These are phyloP conservation scores for Macroventuria anomochaeta DNA, from an alignment of 2,329 filamentous ascomycete species.

Conservation along the genomic window DNA sequence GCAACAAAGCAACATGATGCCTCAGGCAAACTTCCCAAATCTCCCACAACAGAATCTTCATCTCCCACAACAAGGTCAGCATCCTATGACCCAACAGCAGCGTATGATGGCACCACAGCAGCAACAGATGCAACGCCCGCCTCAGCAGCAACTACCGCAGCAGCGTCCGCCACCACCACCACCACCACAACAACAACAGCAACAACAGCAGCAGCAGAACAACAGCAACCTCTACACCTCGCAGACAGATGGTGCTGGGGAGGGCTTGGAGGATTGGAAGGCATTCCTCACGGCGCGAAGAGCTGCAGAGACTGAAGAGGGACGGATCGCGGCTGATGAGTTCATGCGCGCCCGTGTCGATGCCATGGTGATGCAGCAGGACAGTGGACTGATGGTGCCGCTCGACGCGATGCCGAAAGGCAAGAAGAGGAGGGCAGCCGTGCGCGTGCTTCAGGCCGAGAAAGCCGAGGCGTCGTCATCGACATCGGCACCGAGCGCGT, in stretches of 20 bases:
- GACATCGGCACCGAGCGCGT: not conserved
- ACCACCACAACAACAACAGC: slow-evolving; percentile 31
- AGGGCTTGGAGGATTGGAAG: slow-evolving; percentile 62
- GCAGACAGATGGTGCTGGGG: slow-evolving; percentile 80
- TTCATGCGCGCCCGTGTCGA: slow-evolving; percentile 73
- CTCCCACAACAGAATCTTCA: slow-evolving; percentile 24
- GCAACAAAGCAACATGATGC: slow-evolving; percentile 36
- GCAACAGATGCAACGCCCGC: slow-evolving; percentile 29
- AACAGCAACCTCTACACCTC: slow-evolving; percentile 51
- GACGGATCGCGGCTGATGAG: slow-evolving; percentile 65
- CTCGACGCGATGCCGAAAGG: slow-evolving; percentile 62
- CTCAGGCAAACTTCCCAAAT: slow-evolving; percentile 32
- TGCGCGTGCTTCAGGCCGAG: slow-evolving; percentile 62
- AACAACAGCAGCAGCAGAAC: slow-evolving; percentile 45
- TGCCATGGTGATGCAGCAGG: slow-evolving; percentile 70
- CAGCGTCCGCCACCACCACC: slow-evolving; percentile 38
- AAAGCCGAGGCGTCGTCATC: slow-evolving; percentile 44
- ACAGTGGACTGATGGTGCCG: slow-evolving; percentile 79
- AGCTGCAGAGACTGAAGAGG: slow-evolving; percentile 58
- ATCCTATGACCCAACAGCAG: slow-evolving; percentile 41
- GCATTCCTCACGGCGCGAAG: slow-evolving; percentile 65
- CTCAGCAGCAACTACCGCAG: slow-evolving; percentile 39
- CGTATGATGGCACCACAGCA: slow-evolving; percentile 38
- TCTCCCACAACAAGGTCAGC: slow-evolving; percentile 31
- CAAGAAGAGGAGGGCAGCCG: slow-evolving; percentile 50